Evolutionary conservation across 371 early-diverging fungal genomes (phyloP).

Genomic region (Massospora cicadina): DNA sequence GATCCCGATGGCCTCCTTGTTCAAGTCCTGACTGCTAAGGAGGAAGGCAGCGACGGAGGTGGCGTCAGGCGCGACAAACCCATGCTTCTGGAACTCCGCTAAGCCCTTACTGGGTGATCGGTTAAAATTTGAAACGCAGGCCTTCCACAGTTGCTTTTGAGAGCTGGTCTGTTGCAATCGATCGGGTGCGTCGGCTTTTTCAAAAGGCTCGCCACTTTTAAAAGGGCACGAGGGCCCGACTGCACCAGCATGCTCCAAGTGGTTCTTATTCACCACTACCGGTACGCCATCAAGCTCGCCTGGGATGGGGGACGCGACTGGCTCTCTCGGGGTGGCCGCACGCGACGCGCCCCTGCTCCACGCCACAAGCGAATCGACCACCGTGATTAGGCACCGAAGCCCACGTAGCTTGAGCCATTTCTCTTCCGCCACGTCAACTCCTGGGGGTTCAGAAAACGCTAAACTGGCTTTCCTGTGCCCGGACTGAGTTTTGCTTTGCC

Average conservation of each 20-base stretch:
- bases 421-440: background rate
- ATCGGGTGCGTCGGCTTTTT: background rate
- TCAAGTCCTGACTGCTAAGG: constrained; percentile 49
- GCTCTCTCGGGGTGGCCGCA: background rate
- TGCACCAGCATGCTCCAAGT: constrained; percentile 3
- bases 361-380: constrained; percentile 7
- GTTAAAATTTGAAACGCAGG: background rate
- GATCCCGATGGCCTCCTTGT: constrained; percentile 83
- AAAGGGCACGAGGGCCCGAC: background rate
- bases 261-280: constrained; percentile 9
- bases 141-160: constrained; percentile 2
- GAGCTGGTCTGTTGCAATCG: background rate
- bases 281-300: constrained; percentile 1
- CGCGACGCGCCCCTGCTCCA: background rate
- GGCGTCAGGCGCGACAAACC: constrained; percentile 39
- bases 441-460: constrained; percentile 18
- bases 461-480: constrained; percentile 25
- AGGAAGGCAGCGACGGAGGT: constrained; percentile 56
- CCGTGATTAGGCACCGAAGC: constrained; percentile 6
- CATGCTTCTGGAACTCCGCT: constrained; percentile 38
- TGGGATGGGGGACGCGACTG: background rate
- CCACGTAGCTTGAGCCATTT: constrained; percentile 6
- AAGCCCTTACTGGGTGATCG: constrained; percentile 18
- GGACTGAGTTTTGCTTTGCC: constrained; percentile 20
- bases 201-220: background rate